Conservation (phyloP, 108 stramenopile species). For the Cyclotella kingstonii region DNA sequence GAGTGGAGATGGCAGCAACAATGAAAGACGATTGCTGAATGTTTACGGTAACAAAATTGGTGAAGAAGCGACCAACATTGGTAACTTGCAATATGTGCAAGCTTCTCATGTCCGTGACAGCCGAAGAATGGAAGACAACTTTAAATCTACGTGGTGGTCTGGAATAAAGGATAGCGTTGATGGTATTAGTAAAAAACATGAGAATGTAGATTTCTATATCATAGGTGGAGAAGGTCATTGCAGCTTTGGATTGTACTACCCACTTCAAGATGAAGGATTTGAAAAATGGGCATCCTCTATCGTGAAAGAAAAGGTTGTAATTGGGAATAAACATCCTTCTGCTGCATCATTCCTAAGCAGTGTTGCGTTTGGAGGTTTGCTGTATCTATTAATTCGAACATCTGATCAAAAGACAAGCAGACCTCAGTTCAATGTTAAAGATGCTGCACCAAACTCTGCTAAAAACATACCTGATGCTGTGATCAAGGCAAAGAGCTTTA, state of each 20-base stretch:
- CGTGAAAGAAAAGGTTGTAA: constrained; percentile 35
- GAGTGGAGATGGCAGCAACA: constrained; percentile 40
- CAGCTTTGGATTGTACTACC: constrained; percentile 55
- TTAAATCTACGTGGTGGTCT: constrained; percentile 33
- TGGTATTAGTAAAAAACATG: constrained; percentile 39
- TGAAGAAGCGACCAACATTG: constrained; percentile 1
- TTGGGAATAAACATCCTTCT: constrained; percentile 10
- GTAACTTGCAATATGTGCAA: constrained; percentile 10
- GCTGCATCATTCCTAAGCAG: constrained; percentile 23
- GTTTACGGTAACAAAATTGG: not conserved
- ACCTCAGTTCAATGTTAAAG: constrained; percentile 6
- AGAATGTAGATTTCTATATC: constrained; percentile 40
- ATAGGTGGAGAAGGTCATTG: constrained; percentile 58
- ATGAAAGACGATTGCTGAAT: constrained; percentile 11
- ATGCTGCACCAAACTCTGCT: not conserved
- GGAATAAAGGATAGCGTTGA: constrained; percentile 29
- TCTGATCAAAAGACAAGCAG: not conserved
- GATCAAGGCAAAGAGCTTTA: not conserved
- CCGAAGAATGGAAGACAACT: constrained; percentile 16
- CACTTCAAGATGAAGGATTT: constrained; percentile 43
- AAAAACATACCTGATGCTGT: not conserved
- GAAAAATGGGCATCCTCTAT: constrained; percentile 36
- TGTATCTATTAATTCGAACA: not conserved
- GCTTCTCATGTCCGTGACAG: not conserved
- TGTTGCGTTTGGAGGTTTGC: constrained; percentile 17